Base-by-base conservation (phyloP, 2,329 filamentous ascomycete genomes). In the Hymenoscyphus repandus region DNA sequence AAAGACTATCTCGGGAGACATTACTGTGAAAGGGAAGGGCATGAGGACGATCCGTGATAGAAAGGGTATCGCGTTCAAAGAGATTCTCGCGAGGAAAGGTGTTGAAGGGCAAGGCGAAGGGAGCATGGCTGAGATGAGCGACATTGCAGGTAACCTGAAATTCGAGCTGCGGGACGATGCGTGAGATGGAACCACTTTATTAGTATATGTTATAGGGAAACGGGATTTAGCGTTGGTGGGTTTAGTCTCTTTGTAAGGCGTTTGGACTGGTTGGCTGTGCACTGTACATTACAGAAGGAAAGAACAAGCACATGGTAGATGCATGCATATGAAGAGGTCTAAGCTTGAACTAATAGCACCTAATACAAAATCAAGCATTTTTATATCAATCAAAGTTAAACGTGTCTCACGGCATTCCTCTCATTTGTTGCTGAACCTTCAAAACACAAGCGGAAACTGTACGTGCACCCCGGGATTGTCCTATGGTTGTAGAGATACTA, bases 1-100 rank as follows among this genome's bases (percentile, higher is more conserved):
- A 1, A 60, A 58, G 40, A 55, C 54, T 2, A 41, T 64, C 1
- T 62, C 58, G 1, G 62, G 62, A 20, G 55, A 48, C 43, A 60
- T 65, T 20, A 12, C 36, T 2, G 41, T 57, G 4, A 50, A 34
- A 5, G 63, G 62, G 2, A 42, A 58, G 12, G 61, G 57, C 0
- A 18, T 64, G 2, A 42, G 54, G 13, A 56, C 59, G 22, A 50
- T 64, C 1, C 55, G 49, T 17, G 52, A 58, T 2, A 56, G 47
- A 17, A 59, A 58, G n/a, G 58, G 57, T 1, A 55, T 34, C 46
- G 63, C 49, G 0, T 53, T 40, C 30, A 60, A 55, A 32, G 55
- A 60, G 27, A 17, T 62, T 0, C 18, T 57, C 18, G 59, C 58
- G 9, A 53, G 55, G 40, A 64, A 62, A 33, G 62, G 62, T 5